phyloP scores from a whole-genome alignment of 2,329 filamentous ascomycete species.

The Colletotrichum cuscutae region DNA sequence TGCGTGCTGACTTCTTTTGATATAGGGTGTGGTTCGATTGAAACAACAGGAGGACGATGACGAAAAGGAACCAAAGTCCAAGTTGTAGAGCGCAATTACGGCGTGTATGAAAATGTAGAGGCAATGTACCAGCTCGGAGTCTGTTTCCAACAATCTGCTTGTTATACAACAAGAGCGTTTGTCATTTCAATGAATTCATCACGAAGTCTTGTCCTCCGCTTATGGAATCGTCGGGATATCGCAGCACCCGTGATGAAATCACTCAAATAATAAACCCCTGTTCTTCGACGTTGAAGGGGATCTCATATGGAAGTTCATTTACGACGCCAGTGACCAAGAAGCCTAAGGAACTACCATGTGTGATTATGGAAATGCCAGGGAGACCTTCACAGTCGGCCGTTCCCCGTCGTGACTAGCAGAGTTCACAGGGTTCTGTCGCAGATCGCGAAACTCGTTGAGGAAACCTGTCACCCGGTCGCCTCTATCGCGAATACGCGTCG shows the following conservation, averaged over 20 bases:
- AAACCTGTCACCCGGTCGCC: background rate
- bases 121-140: background rate
- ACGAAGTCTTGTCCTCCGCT: too few relatives aligned
- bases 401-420: background rate
- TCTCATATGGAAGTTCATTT: too few relatives aligned
- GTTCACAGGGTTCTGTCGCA: background rate
- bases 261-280: too few relatives aligned
- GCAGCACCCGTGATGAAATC: too few relatives aligned
- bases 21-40: conserved; percentile 62
- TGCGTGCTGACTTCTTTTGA: conserved; percentile 38
- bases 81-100: conserved; percentile 41
- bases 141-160: background rate
- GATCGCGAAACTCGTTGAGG: background rate
- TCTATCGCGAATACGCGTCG: background rate
- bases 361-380: background rate
- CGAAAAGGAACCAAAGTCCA: conserved; percentile 45
- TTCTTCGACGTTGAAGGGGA: too few relatives aligned
- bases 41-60: conserved; percentile 53
- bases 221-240: too few relatives aligned
- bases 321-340: too few relatives aligned
- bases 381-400: background rate
- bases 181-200: too few relatives aligned
- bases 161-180: too few relatives aligned
- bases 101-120: background rate
- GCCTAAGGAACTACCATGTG: too few relatives aligned